phyloP scores from a whole-genome alignment of 805 yeast species.

The Ogataea dorogensis region DNA sequence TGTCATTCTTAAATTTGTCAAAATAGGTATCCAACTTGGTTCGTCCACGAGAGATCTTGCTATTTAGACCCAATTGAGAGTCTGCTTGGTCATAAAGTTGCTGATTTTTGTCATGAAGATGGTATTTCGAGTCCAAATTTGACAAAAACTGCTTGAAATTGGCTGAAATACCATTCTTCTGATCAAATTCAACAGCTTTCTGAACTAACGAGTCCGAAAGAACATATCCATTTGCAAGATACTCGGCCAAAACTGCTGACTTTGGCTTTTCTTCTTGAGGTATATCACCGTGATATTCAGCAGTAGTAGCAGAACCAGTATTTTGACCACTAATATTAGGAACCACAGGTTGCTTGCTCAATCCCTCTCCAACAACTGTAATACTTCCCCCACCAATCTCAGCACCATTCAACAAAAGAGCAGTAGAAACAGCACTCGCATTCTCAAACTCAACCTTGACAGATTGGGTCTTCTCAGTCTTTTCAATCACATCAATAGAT shows the following conservation, averaged over 20 bases:
- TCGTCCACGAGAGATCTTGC: constrained; percentile 37
- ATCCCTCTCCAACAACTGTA: constrained; percentile 39
- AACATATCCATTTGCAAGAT: constrained; percentile 69
- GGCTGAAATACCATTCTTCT: constrained; percentile 57
- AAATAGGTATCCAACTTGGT: constrained; percentile 42
- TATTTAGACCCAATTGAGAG: constrained; percentile 41
- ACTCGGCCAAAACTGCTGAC: constrained; percentile 70
- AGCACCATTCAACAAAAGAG: constrained; percentile 68
- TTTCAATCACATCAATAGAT: constrained; percentile 33
- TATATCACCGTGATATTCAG: constrained; percentile 44
- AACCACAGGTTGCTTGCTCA: constrained; percentile 24
- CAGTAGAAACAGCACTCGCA: constrained; percentile 65
- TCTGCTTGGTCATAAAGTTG: constrained; percentile 35
- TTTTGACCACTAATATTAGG: constrained; percentile 3
- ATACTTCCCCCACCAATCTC: constrained; percentile 62
- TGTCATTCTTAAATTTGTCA: constrained; percentile 44
- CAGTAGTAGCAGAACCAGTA: constrained; percentile 4
- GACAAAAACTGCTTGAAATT: constrained; percentile 56
- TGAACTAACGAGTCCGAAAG: constrained; percentile 60
- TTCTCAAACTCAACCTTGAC: constrained; percentile 54
- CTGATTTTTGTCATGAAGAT: constrained; percentile 52
- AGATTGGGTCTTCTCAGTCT: constrained; percentile 34
- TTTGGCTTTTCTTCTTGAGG: constrained; percentile 78
- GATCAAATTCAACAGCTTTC: constrained; percentile 62
- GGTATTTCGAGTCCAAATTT: constrained; percentile 59